phyloP scores from a whole-genome alignment of 2,329 filamentous ascomycete species.

The Penicillium sp. region DNA sequence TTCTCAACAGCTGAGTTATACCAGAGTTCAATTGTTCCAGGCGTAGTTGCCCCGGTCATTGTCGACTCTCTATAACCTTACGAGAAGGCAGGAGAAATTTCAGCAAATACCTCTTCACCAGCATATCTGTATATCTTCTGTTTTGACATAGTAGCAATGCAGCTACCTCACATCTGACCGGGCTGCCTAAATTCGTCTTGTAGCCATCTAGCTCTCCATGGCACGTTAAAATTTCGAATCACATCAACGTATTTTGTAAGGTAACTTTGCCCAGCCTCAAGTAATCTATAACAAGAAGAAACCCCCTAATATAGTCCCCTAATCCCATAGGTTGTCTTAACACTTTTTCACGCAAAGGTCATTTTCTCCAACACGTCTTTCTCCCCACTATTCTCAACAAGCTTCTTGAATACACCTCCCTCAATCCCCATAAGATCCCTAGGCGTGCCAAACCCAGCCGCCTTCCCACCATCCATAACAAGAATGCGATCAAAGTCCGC shows the following conservation, averaged over 20 bases:
- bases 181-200: neutral
- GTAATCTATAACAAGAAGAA: neutral
- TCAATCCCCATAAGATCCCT: conserved; percentile 47
- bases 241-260: neutral
- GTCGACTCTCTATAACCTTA: neutral
- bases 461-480: conserved; percentile 59
- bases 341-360: conserved; percentile 14
- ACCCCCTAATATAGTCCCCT: neutral
- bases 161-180: neutral
- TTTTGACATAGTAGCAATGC: neutral
- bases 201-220: neutral
- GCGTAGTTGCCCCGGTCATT: neutral
- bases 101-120: neutral
- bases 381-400: conserved; percentile 22
- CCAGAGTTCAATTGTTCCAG: neutral
- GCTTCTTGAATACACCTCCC: conserved; percentile 18
- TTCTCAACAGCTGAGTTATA: neutral
- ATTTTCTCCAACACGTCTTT: conserved; percentile 19
- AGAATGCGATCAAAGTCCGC: conserved; percentile 68
- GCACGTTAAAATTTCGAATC: neutral
- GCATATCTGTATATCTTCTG: neutral
- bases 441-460: conserved; percentile 60
- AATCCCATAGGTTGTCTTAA: neutral
- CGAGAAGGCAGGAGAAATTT: too few species aligned
- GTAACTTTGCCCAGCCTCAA: neutral